Conservation (phyloP, 2,329 filamentous ascomycete genomes). For the Ampelomyces quisqualis region DNA sequence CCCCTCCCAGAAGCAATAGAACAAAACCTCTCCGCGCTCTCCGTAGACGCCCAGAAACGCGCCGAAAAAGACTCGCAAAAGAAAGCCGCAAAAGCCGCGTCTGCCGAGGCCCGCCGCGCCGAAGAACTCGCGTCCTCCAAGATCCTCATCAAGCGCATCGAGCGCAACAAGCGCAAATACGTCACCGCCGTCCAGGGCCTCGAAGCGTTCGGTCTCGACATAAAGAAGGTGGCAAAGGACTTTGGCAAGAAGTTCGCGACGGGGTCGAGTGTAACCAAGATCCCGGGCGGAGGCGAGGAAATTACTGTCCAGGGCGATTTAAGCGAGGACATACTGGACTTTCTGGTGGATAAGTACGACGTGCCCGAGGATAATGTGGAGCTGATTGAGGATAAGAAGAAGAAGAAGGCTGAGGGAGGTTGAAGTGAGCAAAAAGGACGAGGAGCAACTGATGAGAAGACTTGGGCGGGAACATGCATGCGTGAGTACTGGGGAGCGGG, state of each 20-base stretch:
- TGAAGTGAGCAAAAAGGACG: too few species aligned
- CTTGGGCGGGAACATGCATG: too few species aligned
- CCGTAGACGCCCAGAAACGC: conserved; percentile 87
- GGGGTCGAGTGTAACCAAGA: conserved; percentile 87
- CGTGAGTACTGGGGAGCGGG: too few species aligned
- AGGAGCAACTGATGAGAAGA: too few species aligned
- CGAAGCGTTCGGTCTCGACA: conserved; percentile 84
- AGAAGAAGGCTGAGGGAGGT: conserved; percentile 58
- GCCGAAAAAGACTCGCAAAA: conserved; percentile 95
- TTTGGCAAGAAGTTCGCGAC: conserved; percentile 99
- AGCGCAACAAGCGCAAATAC: conserved; percentile 96
- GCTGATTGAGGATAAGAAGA: conserved; percentile 92
- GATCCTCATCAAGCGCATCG: conserved; percentile 91
- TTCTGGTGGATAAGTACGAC: conserved; percentile 83
- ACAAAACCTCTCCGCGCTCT: conserved; percentile 81
- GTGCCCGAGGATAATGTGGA: conserved; percentile 96
- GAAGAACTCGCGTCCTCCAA: conserved; percentile 81
- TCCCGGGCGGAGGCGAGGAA: conserved; percentile 82
- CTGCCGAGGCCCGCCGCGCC: conserved; percentile 78
- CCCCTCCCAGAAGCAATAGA: conserved; percentile 61
- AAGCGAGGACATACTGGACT: conserved; percentile 91
- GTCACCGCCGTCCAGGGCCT: conserved; percentile 90
- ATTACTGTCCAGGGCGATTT: conserved; percentile 98
- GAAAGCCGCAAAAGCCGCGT: conserved; percentile 92
- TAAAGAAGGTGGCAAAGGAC: conserved; percentile 96